Percentiles rank a stretch among this genome's conserved stretches.
Evolutionary conservation across 1,284 basidiomycete species (phyloP).

Genomic region (Sporisorium graminicola): DNA sequence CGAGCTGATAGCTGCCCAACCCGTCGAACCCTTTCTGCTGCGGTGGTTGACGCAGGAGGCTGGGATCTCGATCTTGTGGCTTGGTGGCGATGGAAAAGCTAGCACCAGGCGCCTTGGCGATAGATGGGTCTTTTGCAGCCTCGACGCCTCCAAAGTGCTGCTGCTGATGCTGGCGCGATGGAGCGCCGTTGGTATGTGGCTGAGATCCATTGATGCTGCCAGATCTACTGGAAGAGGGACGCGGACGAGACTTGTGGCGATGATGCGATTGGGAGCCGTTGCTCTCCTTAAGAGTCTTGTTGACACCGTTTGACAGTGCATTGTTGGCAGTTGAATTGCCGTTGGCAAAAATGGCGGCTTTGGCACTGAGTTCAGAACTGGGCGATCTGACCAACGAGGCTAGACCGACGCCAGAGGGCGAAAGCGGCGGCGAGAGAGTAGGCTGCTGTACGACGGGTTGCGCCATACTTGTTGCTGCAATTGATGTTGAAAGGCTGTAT

Average conservation of each 20-base stretch:
- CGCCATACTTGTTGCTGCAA: slow-evolving; percentile 19
- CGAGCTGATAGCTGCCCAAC: slow-evolving; percentile 39
- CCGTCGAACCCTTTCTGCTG: slow-evolving; percentile 28
- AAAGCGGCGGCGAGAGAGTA: slow-evolving; percentile 38
- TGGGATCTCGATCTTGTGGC: slow-evolving; percentile 47
- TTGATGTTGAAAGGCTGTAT: background rate
- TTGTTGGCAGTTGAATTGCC: slow-evolving; percentile 2
- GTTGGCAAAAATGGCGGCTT: slow-evolving; percentile 3
- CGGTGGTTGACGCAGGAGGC: slow-evolving; percentile 37
- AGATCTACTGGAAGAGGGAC: slow-evolving; percentile 10
- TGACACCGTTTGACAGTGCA: slow-evolving; percentile 8
- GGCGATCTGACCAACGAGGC: slow-evolving; percentile 16
- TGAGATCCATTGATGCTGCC: background rate
- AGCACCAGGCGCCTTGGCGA: slow-evolving; percentile 42
- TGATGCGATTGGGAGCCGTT: slow-evolving; percentile 9
- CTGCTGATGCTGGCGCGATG: background rate
- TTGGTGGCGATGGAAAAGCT: slow-evolving; percentile 48
- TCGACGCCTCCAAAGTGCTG: slow-evolving; percentile 23
- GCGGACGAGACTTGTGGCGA: slow-evolving; percentile 9
- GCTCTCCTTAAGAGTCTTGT: slow-evolving; percentile 16
- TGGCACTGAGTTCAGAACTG: slow-evolving; percentile 8
- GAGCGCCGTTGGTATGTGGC: background rate
- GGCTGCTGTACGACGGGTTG: slow-evolving; percentile 43
- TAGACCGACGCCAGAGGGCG: slow-evolving; percentile 18
- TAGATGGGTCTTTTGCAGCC: slow-evolving; percentile 30